These are phyloP conservation scores for Pseudocercospora macadamiae DNA, from an alignment of 2,329 filamentous ascomycete species.

Conservation along the genomic window DNA sequence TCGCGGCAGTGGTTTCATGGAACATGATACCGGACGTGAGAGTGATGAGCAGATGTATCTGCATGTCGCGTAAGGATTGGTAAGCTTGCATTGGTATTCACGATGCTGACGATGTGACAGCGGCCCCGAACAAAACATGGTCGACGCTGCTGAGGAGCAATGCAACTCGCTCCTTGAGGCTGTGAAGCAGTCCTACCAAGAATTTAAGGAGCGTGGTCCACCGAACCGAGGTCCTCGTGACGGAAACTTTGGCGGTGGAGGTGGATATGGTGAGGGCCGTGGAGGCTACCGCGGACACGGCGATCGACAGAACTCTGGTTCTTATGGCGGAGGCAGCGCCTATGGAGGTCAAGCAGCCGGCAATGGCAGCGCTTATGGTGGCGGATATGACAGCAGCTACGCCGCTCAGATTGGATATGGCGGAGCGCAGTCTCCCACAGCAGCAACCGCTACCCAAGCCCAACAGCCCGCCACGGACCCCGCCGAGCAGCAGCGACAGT, in stretches of 20 bases:
- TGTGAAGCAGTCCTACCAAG: conserved; percentile 84
- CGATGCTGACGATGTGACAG: conserved; percentile 50
- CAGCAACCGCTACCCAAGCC: conserved; percentile 39
- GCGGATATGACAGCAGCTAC: conserved; percentile 20
- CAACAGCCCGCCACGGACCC: conserved; percentile 30
- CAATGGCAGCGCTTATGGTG: conserved; percentile 42
- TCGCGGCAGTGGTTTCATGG: conserved; percentile 90
- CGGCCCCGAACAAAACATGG: conserved; percentile 83
- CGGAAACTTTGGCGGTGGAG: conserved; percentile 45
- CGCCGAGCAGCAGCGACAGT: conserved; percentile 28
- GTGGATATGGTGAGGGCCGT: conserved; percentile 42
- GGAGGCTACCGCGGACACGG: conserved; percentile 45
- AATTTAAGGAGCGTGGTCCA: conserved; percentile 74
- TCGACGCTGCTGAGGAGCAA: conserved; percentile 82
- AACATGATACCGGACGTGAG: conserved; percentile 82
- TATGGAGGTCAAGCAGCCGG: conserved; percentile 39
- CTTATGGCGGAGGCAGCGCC: conserved; percentile 41
- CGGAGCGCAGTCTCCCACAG: conserved; percentile 37
- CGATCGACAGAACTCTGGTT: conserved; percentile 39
- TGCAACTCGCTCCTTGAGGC: conserved; percentile 86
- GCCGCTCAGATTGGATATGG: conserved; percentile 24
- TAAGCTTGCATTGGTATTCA: neutral
- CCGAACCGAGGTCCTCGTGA: conserved; percentile 44
- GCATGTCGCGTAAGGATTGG: conserved; percentile 77
- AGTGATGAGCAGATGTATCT: conserved; percentile 97